phyloP scores from a whole-genome alignment of 2,329 filamentous ascomycete species.

The Monosporascus sp. region DNA sequence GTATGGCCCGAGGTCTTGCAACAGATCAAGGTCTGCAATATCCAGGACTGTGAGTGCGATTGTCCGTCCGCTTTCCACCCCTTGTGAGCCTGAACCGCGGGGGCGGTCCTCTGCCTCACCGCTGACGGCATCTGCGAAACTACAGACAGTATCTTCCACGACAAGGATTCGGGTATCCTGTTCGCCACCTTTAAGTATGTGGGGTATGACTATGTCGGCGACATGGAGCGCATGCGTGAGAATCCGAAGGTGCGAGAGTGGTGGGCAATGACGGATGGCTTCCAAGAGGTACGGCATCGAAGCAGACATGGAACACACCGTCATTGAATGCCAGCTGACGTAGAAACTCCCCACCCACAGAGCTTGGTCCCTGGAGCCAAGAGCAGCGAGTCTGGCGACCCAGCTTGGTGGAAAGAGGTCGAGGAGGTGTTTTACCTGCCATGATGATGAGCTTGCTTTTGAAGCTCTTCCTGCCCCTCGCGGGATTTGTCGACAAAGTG shows the following conservation, averaged over 20 bases:
- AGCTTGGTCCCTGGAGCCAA: constrained; percentile 52
- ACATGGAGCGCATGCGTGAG: constrained; percentile 71
- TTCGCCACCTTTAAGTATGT: constrained; percentile 76
- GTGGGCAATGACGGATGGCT: constrained; percentile 76
- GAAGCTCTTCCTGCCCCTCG: neutral
- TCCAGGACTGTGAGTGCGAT: constrained; percentile 59
- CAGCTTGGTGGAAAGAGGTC: constrained; percentile 63
- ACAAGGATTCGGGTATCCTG: constrained; percentile 55
- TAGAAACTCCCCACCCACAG: constrained; percentile 9
- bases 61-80: neutral
- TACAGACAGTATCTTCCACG: constrained; percentile 68
- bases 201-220: constrained; percentile 64
- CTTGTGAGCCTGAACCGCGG: neutral
- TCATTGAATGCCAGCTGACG: neutral
- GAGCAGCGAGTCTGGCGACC: constrained; percentile 52
- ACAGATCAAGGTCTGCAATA: constrained; percentile 71
- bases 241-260: constrained; percentile 70
- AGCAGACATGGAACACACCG: neutral
- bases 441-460: constrained; percentile 24
- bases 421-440: constrained; percentile 64
- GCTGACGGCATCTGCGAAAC: neutral
- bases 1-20: constrained; percentile 74
- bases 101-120: neutral
- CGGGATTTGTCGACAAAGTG: neutral
- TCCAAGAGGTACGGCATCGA: constrained; percentile 50